Evolutionary conservation across 306 rosid species (phyloP).

Genomic region (Prunus fruticosa): DNA sequence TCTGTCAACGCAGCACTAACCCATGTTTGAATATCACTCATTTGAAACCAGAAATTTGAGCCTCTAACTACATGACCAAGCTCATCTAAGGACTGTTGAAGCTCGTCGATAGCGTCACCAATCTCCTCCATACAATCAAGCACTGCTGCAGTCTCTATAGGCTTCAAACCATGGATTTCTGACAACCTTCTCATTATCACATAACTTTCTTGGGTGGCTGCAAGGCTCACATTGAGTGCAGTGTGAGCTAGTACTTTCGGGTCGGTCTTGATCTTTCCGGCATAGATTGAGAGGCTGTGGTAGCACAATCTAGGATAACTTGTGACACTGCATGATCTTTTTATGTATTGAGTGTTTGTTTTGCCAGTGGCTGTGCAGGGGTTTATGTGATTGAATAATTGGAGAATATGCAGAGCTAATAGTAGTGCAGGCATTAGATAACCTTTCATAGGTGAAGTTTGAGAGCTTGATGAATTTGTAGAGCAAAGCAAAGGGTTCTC

Average conservation of each 20-base stretch:
- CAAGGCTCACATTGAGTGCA: slow-evolving; percentile 34
- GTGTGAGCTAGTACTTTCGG: slow-evolving; percentile 33
- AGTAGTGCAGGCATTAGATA: slow-evolving; percentile 8
- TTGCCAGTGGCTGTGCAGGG: slow-evolving; percentile 2
- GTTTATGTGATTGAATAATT: not conserved
- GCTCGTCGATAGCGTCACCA: slow-evolving; percentile 32
- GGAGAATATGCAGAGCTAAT: slow-evolving; percentile 14
- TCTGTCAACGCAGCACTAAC: slow-evolving; percentile 44
- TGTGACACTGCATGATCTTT: slow-evolving; percentile 35
- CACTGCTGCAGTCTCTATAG: slow-evolving; percentile 26
- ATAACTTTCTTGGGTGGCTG: slow-evolving; percentile 14
- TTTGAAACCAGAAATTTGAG: slow-evolving; percentile 18
- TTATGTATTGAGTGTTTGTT: slow-evolving; percentile 28
- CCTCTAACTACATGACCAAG: slow-evolving; percentile 5
- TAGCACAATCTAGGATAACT: slow-evolving; percentile 34
- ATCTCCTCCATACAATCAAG: slow-evolving; percentile 36
- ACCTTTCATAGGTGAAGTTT: slow-evolving; percentile 2
- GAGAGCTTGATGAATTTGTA: not conserved
- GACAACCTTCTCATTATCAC: slow-evolving; percentile 17
- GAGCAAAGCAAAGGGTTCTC: not conserved
- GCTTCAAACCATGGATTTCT: slow-evolving; percentile 24
- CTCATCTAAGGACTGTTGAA: slow-evolving; percentile 19
- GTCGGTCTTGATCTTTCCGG: slow-evolving; percentile 30
- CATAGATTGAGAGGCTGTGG: slow-evolving; percentile 36
- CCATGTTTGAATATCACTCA: slow-evolving; percentile 44